Base-by-base conservation (phyloP, 768 basidiomycete genomes). In the Grammothele lineata region DNA sequence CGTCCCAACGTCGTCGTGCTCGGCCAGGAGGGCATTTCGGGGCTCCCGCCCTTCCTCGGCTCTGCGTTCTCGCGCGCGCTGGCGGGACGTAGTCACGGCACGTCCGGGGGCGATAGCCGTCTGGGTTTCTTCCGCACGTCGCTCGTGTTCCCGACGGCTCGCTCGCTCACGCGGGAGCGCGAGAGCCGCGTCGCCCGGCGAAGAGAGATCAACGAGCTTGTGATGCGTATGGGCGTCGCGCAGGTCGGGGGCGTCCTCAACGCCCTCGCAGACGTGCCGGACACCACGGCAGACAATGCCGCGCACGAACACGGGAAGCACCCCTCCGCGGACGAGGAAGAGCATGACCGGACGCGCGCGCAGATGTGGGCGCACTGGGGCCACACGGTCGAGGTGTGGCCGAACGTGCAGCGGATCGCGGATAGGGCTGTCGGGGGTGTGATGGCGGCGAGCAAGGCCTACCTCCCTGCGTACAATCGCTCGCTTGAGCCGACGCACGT, bases 201-300 rank as follows among this genome's bases (percentile, higher is more conserved):
- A 47, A 71, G 79, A 47, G 84, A 91, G 55, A 78, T 90, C 45
- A 92, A 92, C 61, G 83, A 88, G 57, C 66, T 92, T 37, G 82
- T 78, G 0, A 85, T 89, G 74, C 78, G 87, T n/a, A 88, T 90
- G 81, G 90, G 80, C 5, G 72, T 91, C 30, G 86, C 85, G 26
- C 76, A 77, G 0, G 74, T 89, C 6, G 90, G 90, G 9, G 91
- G 90, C 10, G 57, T 69, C 6, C 59, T 90, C 5, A 81, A 80
- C 37, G 54, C 62, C 22, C 60, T 65, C 25, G 60, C 67, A 47
- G 46, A 41, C 26, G 21, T 18, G 34, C 52, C 27, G 47, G 54
- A 57, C 10, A 30, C 50, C 21, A 47, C 39, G 30, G 30, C 15
- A 15, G n/a, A n/a, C n/a, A n/a, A n/a, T n/a, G n/a, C n/a, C n/a